Conservation (phyloP, 306 rosid species). For the Corylus avellana region DNA sequence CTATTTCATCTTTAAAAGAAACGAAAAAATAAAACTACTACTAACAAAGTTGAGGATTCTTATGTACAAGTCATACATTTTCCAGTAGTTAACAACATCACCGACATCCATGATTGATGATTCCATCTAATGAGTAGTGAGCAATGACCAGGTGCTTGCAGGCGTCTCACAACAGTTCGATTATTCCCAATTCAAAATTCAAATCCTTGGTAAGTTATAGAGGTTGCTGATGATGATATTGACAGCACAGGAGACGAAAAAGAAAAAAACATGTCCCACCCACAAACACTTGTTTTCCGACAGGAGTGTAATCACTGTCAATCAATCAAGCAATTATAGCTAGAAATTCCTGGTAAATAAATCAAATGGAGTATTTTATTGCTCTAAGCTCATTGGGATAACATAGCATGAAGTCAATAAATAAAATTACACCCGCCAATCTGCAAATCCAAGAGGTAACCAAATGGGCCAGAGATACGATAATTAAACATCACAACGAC, state of each 20-base stretch:
- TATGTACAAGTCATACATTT: too few relatives aligned
- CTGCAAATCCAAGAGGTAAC: slow-evolving; percentile 14
- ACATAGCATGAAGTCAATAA: slow-evolving; percentile 21
- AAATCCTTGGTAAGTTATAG: neutral
- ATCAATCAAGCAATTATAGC: neutral
- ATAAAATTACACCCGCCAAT: slow-evolving; percentile 30
- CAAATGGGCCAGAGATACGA: slow-evolving; percentile 7
- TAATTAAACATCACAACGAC: slow-evolving; percentile 12
- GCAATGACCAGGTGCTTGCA: too few relatives aligned
- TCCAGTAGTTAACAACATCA: too few relatives aligned
- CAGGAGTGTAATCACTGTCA: neutral
- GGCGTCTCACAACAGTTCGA: too few relatives aligned
- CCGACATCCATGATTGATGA: too few relatives aligned
- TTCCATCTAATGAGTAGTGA: too few relatives aligned
- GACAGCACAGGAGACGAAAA: neutral
- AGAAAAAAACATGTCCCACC: neutral
- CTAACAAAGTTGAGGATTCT: too few relatives aligned
- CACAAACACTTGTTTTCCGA: neutral
- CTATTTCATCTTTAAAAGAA: too few relatives aligned
- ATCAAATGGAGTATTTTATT: slow-evolving; percentile 25
- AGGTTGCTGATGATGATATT: neutral
- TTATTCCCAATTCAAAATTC: neutral
- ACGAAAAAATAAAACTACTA: too few relatives aligned
- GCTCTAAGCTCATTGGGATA: slow-evolving; percentile 15
- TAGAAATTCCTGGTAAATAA: neutral